phyloP scores from a whole-genome alignment of 352 stramenopile genomes.

The Phytophthora pinifolia region DNA sequence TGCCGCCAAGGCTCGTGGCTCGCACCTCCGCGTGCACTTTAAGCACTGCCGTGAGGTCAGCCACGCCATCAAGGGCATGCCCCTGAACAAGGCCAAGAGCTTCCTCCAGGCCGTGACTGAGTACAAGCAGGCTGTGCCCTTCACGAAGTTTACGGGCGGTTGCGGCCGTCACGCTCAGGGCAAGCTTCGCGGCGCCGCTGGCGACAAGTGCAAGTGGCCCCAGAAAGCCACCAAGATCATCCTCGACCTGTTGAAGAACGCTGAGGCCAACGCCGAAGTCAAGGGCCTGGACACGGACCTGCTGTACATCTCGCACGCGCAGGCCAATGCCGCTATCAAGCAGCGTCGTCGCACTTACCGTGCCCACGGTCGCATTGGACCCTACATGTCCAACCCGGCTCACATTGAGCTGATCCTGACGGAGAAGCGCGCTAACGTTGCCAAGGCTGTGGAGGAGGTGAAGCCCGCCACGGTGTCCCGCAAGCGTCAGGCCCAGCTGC shows the following conservation, averaged over 20 bases:
- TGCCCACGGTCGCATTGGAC: conserved; percentile 96
- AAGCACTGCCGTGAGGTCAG: conserved; percentile 99
- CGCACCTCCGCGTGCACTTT: conserved; percentile 98
- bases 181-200: conserved; percentile 94
- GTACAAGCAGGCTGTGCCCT: conserved; percentile 98
- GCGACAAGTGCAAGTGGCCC: conserved; percentile 98
- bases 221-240: conserved; percentile 99
- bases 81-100: conserved; percentile 93
- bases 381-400: conserved; percentile 98
- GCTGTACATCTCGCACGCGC: conserved; percentile 97
- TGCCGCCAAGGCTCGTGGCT: conserved; percentile 94
- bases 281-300: conserved; percentile 97
- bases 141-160: conserved; percentile 99
- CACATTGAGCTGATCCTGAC: conserved; percentile 99
- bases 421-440: conserved; percentile 94
- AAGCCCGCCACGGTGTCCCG: conserved; percentile 84
- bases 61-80: conserved; percentile 98
- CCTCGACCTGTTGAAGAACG: conserved; percentile 98
- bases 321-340: conserved; percentile 98
- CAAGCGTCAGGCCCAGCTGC: conserved; percentile 89
- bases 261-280: conserved; percentile 98
- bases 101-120: conserved; percentile 97
- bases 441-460: conserved; percentile 90
- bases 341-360: conserved; percentile 99
- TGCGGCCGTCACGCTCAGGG: conserved; percentile 97